Conservation (phyloP, 2,329 filamentous ascomycete species). For the Bertia moriformis region DNA sequence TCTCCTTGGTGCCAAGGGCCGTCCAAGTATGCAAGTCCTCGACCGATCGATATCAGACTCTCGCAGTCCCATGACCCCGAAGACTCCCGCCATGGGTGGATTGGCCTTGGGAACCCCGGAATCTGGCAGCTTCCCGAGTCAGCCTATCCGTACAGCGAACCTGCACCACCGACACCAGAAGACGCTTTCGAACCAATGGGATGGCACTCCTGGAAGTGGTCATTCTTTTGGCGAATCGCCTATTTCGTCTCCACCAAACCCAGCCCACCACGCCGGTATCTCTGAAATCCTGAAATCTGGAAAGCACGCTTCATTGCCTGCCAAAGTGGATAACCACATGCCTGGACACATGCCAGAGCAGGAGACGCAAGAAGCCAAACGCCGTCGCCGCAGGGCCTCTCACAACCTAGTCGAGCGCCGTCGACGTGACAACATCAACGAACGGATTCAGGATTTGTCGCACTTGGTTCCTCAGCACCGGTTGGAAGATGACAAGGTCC, state of each 20-base stretch:
- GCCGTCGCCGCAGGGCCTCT: conserved; percentile 48
- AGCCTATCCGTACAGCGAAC: conserved; percentile 38
- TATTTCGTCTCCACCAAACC: conserved; percentile 35
- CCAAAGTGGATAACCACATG: conserved; percentile 32
- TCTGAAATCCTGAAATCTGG: conserved; percentile 46
- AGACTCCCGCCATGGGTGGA: conserved; percentile 41
- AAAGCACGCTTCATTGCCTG: conserved; percentile 48
- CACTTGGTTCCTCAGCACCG: conserved; percentile 56
- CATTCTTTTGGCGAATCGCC: conserved; percentile 51
- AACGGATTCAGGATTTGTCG: conserved; percentile 56
- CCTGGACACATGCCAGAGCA: conserved; percentile 17
- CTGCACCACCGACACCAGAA: conserved; percentile 37
- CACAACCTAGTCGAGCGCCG: conserved; percentile 58
- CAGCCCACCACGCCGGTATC: conserved; percentile 34
- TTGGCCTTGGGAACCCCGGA: conserved; percentile 48
- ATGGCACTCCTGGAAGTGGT: conserved; percentile 41
- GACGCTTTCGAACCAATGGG: conserved; percentile 41
- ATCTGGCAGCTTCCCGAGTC: conserved; percentile 38
- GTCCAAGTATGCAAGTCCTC: not conserved
- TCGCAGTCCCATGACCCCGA: conserved; percentile 43
- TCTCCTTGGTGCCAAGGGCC: not conserved
- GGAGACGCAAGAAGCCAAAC: conserved; percentile 51
- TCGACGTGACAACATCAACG: conserved; percentile 58
- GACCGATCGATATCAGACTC: conserved; percentile 31
- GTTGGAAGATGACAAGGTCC: conserved; percentile 55